phyloP scores from a whole-genome alignment of 2,329 filamentous ascomycete species.

The Xylaria sp. region DNA sequence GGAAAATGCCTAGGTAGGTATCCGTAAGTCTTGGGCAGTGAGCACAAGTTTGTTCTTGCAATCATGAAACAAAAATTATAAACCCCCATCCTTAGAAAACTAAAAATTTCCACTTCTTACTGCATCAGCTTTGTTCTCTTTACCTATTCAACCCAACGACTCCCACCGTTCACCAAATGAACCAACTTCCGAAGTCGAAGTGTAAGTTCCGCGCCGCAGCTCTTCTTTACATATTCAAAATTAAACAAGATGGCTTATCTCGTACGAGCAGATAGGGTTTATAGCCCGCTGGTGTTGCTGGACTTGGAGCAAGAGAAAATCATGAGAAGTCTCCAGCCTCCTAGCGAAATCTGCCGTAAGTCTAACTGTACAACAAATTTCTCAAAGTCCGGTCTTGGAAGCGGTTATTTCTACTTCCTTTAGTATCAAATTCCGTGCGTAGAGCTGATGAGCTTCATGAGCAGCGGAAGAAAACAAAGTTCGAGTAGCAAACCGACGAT shows the following conservation, averaged over 20 bases:
- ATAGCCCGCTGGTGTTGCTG: neutral
- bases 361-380: neutral
- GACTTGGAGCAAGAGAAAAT: constrained; percentile 12
- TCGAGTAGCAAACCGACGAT: constrained; percentile 14
- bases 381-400: neutral
- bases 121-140: neutral
- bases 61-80: neutral
- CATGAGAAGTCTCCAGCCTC: constrained; percentile 11
- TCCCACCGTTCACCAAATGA: constrained; percentile 2
- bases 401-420: neutral
- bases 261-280: neutral
- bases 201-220: neutral
- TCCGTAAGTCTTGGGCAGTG: neutral
- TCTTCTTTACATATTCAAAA: neutral
- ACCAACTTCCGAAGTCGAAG: neutral
- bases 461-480: constrained; percentile 26
- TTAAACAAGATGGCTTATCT: neutral
- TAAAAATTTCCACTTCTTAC: neutral
- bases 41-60: neutral
- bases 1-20: neutral
- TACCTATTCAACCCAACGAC: neutral
- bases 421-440: neutral
- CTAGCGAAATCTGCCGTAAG: constrained; percentile 31
- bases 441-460: constrained; percentile 6
- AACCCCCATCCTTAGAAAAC: neutral